Conservation (phyloP, 176 grass and related monocot genomes). For the Carex scoparia region DNA sequence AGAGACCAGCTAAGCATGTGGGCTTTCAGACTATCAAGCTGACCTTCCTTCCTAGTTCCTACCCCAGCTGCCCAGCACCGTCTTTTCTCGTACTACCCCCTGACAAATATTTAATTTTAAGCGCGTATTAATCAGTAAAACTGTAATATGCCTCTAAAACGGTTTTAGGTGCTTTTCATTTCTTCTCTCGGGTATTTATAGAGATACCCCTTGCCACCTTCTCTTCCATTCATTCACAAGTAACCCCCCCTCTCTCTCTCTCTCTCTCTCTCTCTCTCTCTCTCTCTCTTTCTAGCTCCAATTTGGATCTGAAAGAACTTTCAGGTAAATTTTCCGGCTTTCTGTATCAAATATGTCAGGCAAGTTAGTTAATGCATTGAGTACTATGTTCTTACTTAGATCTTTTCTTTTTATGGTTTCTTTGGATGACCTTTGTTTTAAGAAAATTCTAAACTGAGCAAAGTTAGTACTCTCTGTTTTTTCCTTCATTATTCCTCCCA, state of each 20-base stretch:
- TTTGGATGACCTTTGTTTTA: neutral
- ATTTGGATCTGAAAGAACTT: constrained; percentile 19
- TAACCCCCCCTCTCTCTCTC: neutral
- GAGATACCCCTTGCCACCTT: constrained; percentile 20
- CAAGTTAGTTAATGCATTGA: neutral
- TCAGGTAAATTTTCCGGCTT: neutral
- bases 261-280: no score
- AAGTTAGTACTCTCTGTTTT: neutral
- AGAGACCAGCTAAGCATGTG: constrained; percentile 13
- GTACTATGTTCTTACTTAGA: neutral
- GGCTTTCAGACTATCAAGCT: neutral
- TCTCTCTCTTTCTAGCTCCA: neutral
- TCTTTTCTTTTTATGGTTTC: neutral
- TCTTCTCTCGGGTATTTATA: constrained; percentile 27
- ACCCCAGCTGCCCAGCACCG: neutral
- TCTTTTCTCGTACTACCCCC: neutral
- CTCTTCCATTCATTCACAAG: constrained; percentile 25
- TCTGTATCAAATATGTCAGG: neutral
- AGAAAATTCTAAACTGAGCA: neutral
- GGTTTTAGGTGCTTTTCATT: neutral
- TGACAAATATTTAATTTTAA: neutral
- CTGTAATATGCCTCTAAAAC: neutral
- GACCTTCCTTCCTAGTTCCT: neutral
- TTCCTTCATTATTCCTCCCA: neutral
- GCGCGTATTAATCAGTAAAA: neutral